phyloP scores from a whole-genome alignment of 2,329 filamentous ascomycete species.

The Aureobasidium zeae region DNA sequence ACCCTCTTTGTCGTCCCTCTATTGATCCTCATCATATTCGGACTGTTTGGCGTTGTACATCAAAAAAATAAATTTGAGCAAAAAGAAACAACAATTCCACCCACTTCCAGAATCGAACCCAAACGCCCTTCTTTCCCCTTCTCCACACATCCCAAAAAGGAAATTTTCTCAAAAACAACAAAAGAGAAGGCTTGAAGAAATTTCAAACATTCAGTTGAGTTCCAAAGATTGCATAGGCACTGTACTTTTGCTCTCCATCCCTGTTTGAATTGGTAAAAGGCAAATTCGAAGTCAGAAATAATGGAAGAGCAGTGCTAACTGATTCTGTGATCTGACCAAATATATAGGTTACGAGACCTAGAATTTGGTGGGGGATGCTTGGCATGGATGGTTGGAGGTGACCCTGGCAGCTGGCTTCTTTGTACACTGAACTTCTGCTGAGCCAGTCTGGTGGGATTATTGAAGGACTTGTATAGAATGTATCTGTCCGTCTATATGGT shows the following conservation, averaged over 20 bases:
- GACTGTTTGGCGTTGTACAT: no score
- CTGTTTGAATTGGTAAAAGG: conserved; percentile 16
- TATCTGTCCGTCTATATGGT: no score
- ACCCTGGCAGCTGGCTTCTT: no score
- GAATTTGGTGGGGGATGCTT: no score
- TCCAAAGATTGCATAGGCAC: conserved; percentile 15
- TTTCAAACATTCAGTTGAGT: conserved; percentile 6
- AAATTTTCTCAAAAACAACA: neutral
- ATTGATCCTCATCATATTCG: no score
- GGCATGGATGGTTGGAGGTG: no score
- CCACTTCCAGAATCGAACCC: neutral
- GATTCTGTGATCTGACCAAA: neutral
- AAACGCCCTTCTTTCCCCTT: neutral
- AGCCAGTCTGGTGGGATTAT: no score
- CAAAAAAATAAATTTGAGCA: no score
- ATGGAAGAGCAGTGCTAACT: conserved; percentile 15
- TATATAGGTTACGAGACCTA: conserved; percentile 7
- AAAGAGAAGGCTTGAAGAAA: conserved; percentile 4
- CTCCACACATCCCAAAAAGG: neutral
- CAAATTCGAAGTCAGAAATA: conserved; percentile 16
- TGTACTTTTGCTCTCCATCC: conserved; percentile 15
- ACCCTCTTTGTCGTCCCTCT: no score
- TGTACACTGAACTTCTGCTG: no score
- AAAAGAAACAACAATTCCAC: neutral
- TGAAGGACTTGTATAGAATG: no score